phyloP scores from a whole-genome alignment of 345 rosid genomes.

The Eucalyptus brandiana region DNA sequence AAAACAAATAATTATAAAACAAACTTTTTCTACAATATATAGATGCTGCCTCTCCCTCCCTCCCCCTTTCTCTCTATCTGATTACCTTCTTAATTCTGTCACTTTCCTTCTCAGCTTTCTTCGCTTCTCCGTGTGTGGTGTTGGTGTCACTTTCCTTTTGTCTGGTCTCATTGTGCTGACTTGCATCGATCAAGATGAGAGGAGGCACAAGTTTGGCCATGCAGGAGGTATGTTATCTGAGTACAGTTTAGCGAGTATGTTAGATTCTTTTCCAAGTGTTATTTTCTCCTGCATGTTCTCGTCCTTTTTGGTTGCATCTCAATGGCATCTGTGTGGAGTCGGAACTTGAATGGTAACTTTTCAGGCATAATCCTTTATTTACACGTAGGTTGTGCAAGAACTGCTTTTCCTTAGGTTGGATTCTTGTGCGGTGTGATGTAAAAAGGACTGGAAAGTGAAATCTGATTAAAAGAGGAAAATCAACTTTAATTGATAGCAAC shows the following conservation, averaged over 20 bases:
- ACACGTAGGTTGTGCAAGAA: neutral
- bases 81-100: neutral
- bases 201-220: constrained; percentile 84
- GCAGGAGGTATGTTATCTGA: constrained; percentile 56
- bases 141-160: constrained; percentile 69
- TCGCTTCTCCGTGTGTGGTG: constrained; percentile 53
- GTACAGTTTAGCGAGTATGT: neutral
- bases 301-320: neutral
- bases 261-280: neutral
- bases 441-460: neutral
- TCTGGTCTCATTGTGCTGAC: constrained; percentile 61
- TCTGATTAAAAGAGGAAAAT: neutral
- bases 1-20: neutral
- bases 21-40: neutral
- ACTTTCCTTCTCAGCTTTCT: constrained; percentile 24
- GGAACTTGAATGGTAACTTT: neutral
- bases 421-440: neutral
- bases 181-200: constrained; percentile 73
- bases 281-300: neutral
- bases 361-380: neutral
- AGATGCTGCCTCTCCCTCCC: neutral
- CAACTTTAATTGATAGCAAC: neutral
- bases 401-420: neutral
- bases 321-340: neutral
- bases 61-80: too few species aligned